Percentiles rank a stretch among this genome's conserved stretches.
Evolutionary conservation across 805 yeast genomes (phyloP).

Genomic region (Tetrapisispora iriomotensis): DNA sequence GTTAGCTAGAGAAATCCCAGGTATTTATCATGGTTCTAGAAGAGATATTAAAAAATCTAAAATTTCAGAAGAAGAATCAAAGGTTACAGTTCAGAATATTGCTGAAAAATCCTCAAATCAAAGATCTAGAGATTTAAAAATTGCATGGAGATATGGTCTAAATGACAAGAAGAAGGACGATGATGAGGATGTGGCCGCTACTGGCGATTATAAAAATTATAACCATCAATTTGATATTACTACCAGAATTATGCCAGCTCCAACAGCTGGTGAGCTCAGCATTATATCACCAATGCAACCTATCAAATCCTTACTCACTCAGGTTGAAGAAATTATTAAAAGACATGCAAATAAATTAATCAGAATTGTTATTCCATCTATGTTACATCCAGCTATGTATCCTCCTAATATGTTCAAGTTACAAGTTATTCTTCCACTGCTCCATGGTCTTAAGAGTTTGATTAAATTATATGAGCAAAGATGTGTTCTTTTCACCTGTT

Average conservation of each 20-base stretch:
- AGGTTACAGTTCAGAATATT: slow-evolving; percentile 60
- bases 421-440: slow-evolving; percentile 44
- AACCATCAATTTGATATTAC: slow-evolving; percentile 70
- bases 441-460: slow-evolving; percentile 49
- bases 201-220: slow-evolving; percentile 40
- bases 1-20: slow-evolving; percentile 71
- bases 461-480: slow-evolving; percentile 37
- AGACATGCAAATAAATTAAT: slow-evolving; percentile 40
- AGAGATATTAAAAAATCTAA: slow-evolving; percentile 55
- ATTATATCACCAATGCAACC: slow-evolving; percentile 36
- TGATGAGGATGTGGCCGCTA: slow-evolving; percentile 11
- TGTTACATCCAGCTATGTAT: slow-evolving; percentile 71
- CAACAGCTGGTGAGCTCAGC: slow-evolving; percentile 51
- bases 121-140: slow-evolving; percentile 48
- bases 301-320: slow-evolving; percentile 27
- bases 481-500: slow-evolving; percentile 42
- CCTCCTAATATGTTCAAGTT: slow-evolving; percentile 40
- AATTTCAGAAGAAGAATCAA: slow-evolving; percentile 47
- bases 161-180: slow-evolving; percentile 24
- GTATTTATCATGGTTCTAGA: slow-evolving; percentile 57
- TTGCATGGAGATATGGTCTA: slow-evolving; percentile 89
- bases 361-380: slow-evolving; percentile 64
- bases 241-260: slow-evolving; percentile 55
- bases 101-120: slow-evolving; percentile 29
- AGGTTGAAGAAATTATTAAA: slow-evolving; percentile 36